A percentile compares a stretch with the other conserved stretches of the same genome.
These are phyloP conservation scores for Metarhizium rileyi DNA, from an alignment of 2,329 filamentous ascomycete genomes.

Conservation along the genomic window DNA sequence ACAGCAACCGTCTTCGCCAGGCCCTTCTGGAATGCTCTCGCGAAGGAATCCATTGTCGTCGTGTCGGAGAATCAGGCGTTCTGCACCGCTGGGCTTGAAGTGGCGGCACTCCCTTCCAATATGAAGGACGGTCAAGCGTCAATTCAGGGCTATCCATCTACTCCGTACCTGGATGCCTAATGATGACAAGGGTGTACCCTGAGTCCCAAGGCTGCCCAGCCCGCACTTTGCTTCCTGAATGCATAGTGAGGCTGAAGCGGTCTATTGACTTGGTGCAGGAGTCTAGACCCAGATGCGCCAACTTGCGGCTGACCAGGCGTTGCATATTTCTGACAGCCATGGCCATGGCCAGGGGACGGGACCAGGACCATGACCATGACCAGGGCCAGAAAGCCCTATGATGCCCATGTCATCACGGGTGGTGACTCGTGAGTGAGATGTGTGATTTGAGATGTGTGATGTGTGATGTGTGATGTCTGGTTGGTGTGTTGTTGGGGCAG, in stretches of 20 bases:
- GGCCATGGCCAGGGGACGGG: background rate
- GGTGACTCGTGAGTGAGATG: too few relatives aligned
- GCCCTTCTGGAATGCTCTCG: slow-evolving; percentile 9
- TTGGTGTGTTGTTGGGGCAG: too few relatives aligned
- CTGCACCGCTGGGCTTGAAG: background rate
- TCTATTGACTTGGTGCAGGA: slow-evolving; percentile 3
- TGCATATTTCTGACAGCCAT: background rate
- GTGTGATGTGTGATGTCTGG: too few relatives aligned
- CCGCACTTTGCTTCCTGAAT: background rate
- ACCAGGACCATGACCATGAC: too few relatives aligned
- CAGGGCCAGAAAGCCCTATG: too few relatives aligned
- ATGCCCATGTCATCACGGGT: too few relatives aligned
- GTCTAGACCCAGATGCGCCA: background rate
- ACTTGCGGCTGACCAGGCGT: background rate
- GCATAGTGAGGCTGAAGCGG: slow-evolving; percentile 5
- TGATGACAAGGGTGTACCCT: background rate
- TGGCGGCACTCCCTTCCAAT: background rate
- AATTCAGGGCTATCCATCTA: background rate
- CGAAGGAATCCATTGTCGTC: slow-evolving; percentile 8
- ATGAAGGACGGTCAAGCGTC: background rate
- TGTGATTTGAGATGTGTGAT: too few relatives aligned
- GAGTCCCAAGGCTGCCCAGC: background rate
- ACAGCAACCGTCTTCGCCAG: slow-evolving; percentile 10
- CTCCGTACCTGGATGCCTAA: background rate
- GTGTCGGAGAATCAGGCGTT: background rate